Evolutionary conservation across 192 early-diverging fungal genomes (phyloP), one percentile per base, ranked within the genome.

Genomic region (Entrophospora sp.): DNA sequence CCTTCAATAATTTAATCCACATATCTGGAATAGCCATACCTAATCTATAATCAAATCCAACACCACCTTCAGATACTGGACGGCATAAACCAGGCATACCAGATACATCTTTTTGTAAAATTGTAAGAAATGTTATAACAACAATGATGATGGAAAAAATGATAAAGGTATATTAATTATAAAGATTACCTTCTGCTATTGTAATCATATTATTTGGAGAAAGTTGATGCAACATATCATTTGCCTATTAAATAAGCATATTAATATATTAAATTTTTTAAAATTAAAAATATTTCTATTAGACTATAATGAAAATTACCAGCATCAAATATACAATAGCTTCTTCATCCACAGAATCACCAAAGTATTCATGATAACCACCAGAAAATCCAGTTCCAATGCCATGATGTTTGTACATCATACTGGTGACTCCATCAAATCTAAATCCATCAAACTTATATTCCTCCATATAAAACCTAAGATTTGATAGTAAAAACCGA

Each of bases 1-100:
- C 94, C 72, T 98, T 98, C 48, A 98, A 75, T 63, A 95, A 58
- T 78, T 97, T 98, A 83, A 98, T 98, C 96, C 96, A 98, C 91
- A 94, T 98, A 75, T 98, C 96, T 1, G 96, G 96, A 30, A 97
- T 77, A 30, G 96, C 92, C 96, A 98, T 98, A 0, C 85, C 88
- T 24, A 98, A 79, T 28, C 96, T 88, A 73, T 96, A 98, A 75
- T 98, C 96, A 71, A 98, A 98, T 0, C 96, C 96, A 28, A 95
- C 77, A 32, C 96, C 96, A 53, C 96, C 94, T 73, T 98, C 94
- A 1, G 62, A 58, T 0, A 92, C 85, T 12, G 89, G 80, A 18
- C 91, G 81, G 75, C 96, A 93, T 38, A 97, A 80, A 22, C 91
- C 89, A n/a, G 96, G 96, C 96, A 98, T 97, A 35, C 96, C 96